Percentiles rank a stretch among this genome's conserved stretches.
Evolutionary conservation across 306 rosid genomes (phyloP).

Genomic region (Styphnolobium japonicum): DNA sequence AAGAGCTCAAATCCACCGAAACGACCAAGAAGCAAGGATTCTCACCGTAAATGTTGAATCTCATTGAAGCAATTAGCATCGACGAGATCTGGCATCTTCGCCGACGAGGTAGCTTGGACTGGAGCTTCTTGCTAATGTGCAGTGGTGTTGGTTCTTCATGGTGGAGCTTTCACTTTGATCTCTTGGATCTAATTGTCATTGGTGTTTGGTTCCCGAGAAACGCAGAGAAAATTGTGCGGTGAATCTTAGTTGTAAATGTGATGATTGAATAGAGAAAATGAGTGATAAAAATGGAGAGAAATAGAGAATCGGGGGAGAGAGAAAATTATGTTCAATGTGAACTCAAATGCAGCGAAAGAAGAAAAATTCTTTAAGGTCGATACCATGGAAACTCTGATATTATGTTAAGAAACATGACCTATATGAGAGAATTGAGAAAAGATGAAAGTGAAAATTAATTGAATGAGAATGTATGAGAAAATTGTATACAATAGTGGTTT

Average conservation of each 20-base stretch:
- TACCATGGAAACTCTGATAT: too few relatives aligned
- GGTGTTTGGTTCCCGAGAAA: constrained; percentile 12
- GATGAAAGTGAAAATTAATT: too few relatives aligned
- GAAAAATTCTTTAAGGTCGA: too few relatives aligned
- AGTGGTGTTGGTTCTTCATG: constrained; percentile 21
- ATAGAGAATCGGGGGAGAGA: too few relatives aligned
- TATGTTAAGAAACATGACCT: too few relatives aligned
- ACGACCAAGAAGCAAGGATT: constrained; percentile 24
- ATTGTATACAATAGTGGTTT: too few relatives aligned
- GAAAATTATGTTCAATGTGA: too few relatives aligned
- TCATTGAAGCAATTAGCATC: constrained; percentile 27
- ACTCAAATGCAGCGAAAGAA: too few relatives aligned
- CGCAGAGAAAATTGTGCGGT: constrained; percentile 2
- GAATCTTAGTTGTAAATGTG: neutral
- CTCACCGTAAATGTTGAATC: neutral
- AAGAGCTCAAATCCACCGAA: constrained; percentile 48
- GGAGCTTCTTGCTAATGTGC: constrained; percentile 58
- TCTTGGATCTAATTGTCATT: constrained; percentile 43
- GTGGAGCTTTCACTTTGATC: constrained; percentile 39
- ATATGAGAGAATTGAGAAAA: too few relatives aligned
- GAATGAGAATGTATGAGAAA: too few relatives aligned
- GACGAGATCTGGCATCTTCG: constrained; percentile 57
- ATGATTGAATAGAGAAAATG: constrained; percentile 10
- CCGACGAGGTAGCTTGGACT: constrained; percentile 68
- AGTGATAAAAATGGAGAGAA: too few relatives aligned